Evolutionary conservation across 495 filamentous ascomycete genomes (phyloP).

Genomic region (Penicillium fimorum): DNA sequence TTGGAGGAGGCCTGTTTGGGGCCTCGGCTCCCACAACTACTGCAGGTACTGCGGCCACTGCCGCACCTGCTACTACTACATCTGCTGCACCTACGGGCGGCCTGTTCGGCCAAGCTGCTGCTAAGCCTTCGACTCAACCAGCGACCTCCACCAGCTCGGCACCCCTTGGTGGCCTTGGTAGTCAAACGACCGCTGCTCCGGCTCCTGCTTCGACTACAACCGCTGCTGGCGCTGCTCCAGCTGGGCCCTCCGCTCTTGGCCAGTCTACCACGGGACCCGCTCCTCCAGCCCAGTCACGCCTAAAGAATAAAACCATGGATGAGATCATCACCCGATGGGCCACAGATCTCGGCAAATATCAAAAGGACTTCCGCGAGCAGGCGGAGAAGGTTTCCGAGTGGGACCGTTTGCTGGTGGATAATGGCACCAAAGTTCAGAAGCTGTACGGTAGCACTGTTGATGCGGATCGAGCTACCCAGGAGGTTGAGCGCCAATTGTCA

Average conservation of each 20-base stretch:
- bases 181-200: conserved; percentile 22
- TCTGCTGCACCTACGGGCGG: conserved; percentile 24
- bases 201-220: conserved; percentile 22
- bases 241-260: conserved; percentile 45
- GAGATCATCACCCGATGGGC: conserved; percentile 99
- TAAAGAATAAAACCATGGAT: conserved; percentile 99
- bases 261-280: conserved; percentile 75
- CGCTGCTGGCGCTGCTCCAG: conserved; percentile 28
- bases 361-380: conserved; percentile 89
- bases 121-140: conserved; percentile 30
- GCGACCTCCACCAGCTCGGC: conserved; percentile 14
- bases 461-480: conserved; percentile 83
- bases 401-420: conserved; percentile 89
- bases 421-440: conserved; percentile 86
- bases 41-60: conserved; percentile 30
- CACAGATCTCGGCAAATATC: conserved; percentile 88
- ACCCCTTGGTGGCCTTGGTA: conserved; percentile 17
- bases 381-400: conserved; percentile 82
- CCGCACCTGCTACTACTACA: conserved; percentile 20
- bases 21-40: conserved; percentile 35
- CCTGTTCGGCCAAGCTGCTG: conserved; percentile 31
- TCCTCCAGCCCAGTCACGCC: conserved; percentile 74
- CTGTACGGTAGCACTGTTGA: conserved; percentile 84
- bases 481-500: conserved; percentile 86
- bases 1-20: conserved; percentile 39